Base-by-base conservation (phyloP, 2,329 filamentous ascomycete genomes). In the Aspergillus costaricaensis region DNA sequence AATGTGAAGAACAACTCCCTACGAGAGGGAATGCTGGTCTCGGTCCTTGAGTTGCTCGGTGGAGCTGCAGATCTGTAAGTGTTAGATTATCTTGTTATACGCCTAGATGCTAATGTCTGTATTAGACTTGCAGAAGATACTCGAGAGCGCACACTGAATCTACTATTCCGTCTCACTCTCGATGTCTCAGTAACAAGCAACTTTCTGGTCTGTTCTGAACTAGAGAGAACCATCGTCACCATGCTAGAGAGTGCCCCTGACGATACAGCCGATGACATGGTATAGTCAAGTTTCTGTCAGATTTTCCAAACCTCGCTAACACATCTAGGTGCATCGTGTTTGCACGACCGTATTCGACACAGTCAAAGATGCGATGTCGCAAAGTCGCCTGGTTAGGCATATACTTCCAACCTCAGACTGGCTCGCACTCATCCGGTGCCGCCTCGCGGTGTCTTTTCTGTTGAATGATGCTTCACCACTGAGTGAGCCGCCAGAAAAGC, bases 301-400 rank as follows among this genome's bases (percentile, higher is more conserved):
- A 5, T 15, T 15, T 41, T 36, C 19, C 15, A 17, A 10, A 17
- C 41, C 39, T 57, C 65, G 44, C 71, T 64, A 41, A 60, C 57
- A 19, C 30, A 4, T 10, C 41, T 49, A 79, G 77, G 63, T 72
- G 19, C 62, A 65, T 49, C 67, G 65, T 32, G 65, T 78, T 36
- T 71, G 70, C 25, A 61, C 58, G 21, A 62, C 65, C 10, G 27
- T 69, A 7, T 74, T 70, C 58, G 55, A 71, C 15, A 78, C 76
- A 0, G 80, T 79, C 30, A 68, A 72, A 57, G 73, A 79, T 50
- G 59, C 70, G 14, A 66, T 67, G 27, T 70, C 80, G 5, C 79
- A 79, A 65, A 74, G 69, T 51, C 75, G 75, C 43, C 66, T 81
- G 10, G 65, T 81, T 7, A 72, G 69, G 32, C 73, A 80, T 55